These are phyloP conservation scores for Hyaloscypha finlandica DNA, from an alignment of 495 filamentous ascomycete species.

Conservation along the genomic window DNA sequence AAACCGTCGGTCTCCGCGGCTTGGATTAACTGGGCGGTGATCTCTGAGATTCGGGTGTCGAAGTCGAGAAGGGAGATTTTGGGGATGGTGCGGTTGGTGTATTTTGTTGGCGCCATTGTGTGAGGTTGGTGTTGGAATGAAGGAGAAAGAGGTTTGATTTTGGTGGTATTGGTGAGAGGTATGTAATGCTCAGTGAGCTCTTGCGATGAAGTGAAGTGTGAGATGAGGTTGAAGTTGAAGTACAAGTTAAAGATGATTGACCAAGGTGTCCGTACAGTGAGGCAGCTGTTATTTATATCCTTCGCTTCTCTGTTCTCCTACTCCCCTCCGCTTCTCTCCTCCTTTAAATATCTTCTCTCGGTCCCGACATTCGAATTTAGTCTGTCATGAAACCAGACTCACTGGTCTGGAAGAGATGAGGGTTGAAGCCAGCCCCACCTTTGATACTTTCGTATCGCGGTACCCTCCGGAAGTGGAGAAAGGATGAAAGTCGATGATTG, in stretches of 20 bases:
- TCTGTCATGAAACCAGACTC: background rate
- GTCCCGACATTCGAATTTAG: background rate
- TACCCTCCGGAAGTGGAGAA: background rate
- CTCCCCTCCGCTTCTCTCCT: background rate
- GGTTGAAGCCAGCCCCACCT: background rate
- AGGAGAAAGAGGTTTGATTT: background rate
- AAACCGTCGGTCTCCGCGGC: constrained; percentile 64
- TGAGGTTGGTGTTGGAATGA: background rate
- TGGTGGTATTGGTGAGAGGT: background rate
- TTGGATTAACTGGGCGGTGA: constrained; percentile 52
- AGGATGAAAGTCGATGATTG: background rate
- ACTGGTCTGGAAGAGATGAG: background rate
- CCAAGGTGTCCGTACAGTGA: background rate
- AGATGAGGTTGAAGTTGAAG: background rate
- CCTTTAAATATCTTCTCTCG: background rate
- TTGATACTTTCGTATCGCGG: background rate
- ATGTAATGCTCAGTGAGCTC: constrained; percentile 2
- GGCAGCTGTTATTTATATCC: background rate
- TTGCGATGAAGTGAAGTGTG: background rate
- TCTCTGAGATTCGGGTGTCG: constrained; percentile 51
- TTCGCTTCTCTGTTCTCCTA: background rate
- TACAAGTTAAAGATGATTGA: background rate
- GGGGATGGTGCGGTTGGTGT: constrained; percentile 52
- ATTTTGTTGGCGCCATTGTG: constrained; percentile 43
- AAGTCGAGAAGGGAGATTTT: constrained; percentile 61